A percentile compares a stretch with the other conserved stretches of the same genome.
These are phyloP conservation scores for Russula foetens DNA, from an alignment of 768 basidiomycete species.

Conservation along the genomic window DNA sequence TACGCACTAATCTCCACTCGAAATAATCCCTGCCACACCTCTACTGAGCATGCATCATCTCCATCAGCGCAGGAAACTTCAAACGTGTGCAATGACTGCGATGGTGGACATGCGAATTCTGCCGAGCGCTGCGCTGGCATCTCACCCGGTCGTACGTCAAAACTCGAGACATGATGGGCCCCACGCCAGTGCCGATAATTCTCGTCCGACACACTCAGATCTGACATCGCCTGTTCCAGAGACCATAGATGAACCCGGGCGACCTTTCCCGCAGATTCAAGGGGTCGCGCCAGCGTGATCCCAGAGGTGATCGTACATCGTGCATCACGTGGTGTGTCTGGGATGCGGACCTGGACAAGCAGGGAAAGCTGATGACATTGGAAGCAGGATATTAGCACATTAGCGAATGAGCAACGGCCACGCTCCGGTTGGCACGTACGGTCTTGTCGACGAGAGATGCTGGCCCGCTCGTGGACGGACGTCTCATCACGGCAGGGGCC, in stretches of 20 bases:
- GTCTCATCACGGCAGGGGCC: background rate
- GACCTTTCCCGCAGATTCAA: background rate
- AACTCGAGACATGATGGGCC: constrained; percentile 3
- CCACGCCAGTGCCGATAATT: background rate
- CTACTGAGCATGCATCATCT: constrained; percentile 7
- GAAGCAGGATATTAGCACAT: background rate
- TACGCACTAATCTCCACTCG: constrained; percentile 3
- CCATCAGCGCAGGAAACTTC: constrained; percentile 6
- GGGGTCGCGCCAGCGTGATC: constrained; percentile 1
- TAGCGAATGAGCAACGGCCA: background rate
- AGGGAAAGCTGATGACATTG: background rate
- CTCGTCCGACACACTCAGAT: background rate
- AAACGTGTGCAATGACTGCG: constrained; percentile 8
- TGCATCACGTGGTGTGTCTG: constrained; percentile 1
- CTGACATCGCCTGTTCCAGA: background rate
- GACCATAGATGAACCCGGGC: constrained; percentile 8
- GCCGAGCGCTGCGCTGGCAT: background rate
- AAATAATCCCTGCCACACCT: constrained; percentile 12
- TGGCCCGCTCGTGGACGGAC: constrained; percentile 6
- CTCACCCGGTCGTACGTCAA: constrained; percentile 5
- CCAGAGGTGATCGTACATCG: constrained; percentile 7
- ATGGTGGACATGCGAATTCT: constrained; percentile 5
- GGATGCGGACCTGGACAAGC: constrained; percentile 10
- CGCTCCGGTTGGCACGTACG: background rate
- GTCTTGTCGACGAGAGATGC: constrained; percentile 3